A percentile compares a stretch with the other conserved stretches of the same genome.
These are phyloP conservation scores for Xylaria sp. DNA, from an alignment of 2,329 filamentous ascomycete species.

Conservation along the genomic window DNA sequence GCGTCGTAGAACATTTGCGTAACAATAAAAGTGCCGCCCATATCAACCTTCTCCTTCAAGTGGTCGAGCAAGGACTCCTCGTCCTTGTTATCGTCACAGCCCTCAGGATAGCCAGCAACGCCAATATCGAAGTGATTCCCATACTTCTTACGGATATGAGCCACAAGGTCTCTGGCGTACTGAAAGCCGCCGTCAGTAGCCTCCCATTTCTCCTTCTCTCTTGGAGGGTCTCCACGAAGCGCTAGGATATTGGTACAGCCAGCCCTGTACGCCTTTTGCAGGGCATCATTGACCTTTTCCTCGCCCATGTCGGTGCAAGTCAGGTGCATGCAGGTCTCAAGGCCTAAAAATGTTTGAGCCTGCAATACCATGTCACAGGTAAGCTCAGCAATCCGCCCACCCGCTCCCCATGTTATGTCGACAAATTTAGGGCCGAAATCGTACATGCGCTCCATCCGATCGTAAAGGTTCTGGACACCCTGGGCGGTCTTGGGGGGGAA, in stretches of 20 bases:
- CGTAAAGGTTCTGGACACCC: conserved; percentile 98
- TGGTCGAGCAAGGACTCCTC: conserved; percentile 87
- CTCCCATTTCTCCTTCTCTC: conserved; percentile 94
- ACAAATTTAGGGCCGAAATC: conserved; percentile 93
- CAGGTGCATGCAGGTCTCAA: conserved; percentile 99
- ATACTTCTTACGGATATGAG: conserved; percentile 80
- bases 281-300: conserved; percentile 88
- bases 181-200: conserved; percentile 86
- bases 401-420: conserved; percentile 98
- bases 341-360: conserved; percentile 91
- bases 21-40: conserved; percentile 91
- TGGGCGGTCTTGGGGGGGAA: conserved; percentile 98
- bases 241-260: conserved; percentile 98
- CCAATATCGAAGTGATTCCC: conserved; percentile 96
- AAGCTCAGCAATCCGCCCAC: conserved; percentile 87
- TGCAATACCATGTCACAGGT: conserved; percentile 98
- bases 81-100: conserved; percentile 91
- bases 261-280: conserved; percentile 88
- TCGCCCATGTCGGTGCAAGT: conserved; percentile 98
- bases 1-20: conserved; percentile 99
- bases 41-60: conserved; percentile 96
- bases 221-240: conserved; percentile 89
- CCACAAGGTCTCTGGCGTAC: conserved; percentile 88
- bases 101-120: conserved; percentile 95
- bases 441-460: conserved; percentile 99